A percentile compares a stretch with the other conserved stretches of the same genome.
Conservation (phyloP, 257 asterid species). For the Oldenlandia corymbosa region DNA sequence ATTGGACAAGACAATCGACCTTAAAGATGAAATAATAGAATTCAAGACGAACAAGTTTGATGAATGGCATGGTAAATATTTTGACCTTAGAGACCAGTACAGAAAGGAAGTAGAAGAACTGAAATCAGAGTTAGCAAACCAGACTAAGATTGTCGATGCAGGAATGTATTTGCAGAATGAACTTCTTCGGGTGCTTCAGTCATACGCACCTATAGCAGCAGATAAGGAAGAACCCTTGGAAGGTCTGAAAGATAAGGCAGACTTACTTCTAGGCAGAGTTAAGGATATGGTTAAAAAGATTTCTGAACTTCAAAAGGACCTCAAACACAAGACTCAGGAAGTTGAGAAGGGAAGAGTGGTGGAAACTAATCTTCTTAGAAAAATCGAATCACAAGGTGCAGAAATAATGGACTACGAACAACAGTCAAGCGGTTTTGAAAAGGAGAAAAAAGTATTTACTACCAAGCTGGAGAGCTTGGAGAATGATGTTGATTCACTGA, state of each 20-base stretch:
- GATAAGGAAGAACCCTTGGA: constrained; percentile 50
- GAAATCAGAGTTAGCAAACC: constrained; percentile 41
- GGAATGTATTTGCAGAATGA: constrained; percentile 44
- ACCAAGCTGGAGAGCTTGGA: constrained; percentile 33
- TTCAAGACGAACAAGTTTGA: constrained; percentile 28
- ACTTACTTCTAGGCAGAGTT: constrained; percentile 33
- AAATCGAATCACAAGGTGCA: constrained; percentile 45
- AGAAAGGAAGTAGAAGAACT: constrained; percentile 46
- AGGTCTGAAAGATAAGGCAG: constrained; percentile 41
- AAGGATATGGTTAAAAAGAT: constrained; percentile 33
- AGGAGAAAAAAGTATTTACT: constrained; percentile 42
- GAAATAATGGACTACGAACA: constrained; percentile 47
- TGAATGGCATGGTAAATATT: constrained; percentile 42
- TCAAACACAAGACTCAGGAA: constrained; percentile 47
- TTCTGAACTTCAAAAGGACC: constrained; percentile 38
- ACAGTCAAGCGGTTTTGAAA: constrained; percentile 28
- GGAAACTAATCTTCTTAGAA: constrained; percentile 49
- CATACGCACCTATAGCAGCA: constrained; percentile 35
- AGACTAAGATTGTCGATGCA: constrained; percentile 55
- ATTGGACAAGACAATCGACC: constrained; percentile 31
- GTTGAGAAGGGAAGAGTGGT: constrained; percentile 41
- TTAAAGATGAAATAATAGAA: constrained; percentile 29
- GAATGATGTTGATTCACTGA: constrained; percentile 33
- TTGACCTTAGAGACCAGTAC: constrained; percentile 36
- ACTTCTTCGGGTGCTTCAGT: constrained; percentile 48